Percentiles rank a stretch among this genome's conserved stretches.
These are phyloP conservation scores for Coelastrella sp. DNA, from an alignment of 139 green algal species.

Conservation along the genomic window DNA sequence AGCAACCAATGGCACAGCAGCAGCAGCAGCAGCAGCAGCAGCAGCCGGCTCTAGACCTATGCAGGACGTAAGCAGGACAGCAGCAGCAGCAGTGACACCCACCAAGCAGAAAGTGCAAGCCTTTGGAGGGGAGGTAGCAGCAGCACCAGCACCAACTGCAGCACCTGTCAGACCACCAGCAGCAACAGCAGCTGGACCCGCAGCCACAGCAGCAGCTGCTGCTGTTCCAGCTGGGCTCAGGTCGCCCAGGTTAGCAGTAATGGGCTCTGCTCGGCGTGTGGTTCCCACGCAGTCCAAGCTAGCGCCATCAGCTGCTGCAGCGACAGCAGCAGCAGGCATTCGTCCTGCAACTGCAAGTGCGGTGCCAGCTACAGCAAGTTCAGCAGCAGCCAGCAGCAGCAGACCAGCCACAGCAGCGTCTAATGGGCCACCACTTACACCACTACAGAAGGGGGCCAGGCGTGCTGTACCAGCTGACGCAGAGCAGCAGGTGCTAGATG, in stretches of 20 bases:
- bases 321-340: not conserved
- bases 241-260: constrained; percentile 15
- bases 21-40: constrained; percentile 1
- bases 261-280: constrained; percentile 15
- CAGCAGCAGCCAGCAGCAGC: not conserved
- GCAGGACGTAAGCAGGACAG: not conserved
- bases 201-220: constrained; percentile 1
- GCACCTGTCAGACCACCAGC: not conserved
- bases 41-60: not conserved
- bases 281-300: not conserved
- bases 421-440: not conserved
- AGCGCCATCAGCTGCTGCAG: not conserved
- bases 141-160: not conserved
- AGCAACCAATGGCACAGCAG: not conserved
- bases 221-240: not conserved
- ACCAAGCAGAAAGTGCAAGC: not conserved
- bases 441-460: constrained; percentile 24
- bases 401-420: not conserved
- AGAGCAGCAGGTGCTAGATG: not conserved
- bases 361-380: not conserved
- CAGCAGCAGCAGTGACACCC: constrained; percentile 8
- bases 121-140: not conserved
- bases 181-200: not conserved
- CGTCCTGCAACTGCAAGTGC: not conserved
- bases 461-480: not conserved